Evolutionary conservation across 2,329 filamentous ascomycete species (phyloP).

Genomic region (Epichloe aotearoae): DNA sequence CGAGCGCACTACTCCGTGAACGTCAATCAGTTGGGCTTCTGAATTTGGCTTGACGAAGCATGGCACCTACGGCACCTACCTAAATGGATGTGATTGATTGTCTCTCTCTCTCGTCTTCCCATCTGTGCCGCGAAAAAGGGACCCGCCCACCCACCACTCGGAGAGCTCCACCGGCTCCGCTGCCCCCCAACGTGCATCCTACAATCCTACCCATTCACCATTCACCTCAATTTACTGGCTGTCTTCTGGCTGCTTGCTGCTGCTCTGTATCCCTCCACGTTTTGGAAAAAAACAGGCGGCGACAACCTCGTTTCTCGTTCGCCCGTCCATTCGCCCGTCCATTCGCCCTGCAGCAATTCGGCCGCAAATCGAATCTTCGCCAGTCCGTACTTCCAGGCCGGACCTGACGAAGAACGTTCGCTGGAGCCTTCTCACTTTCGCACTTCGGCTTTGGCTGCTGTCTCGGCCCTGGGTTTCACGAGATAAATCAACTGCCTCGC

Average conservation of each 20-base stretch:
- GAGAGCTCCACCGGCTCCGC: slow-evolving; percentile 6
- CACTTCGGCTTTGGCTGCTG: not conserved
- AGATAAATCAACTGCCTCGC: not conserved
- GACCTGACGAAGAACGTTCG: not conserved
- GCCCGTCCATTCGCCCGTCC: not conserved
- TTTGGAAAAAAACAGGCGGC: slow-evolving; percentile 4
- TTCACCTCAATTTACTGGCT: slow-evolving; percentile 4
- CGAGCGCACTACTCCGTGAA: too few relatives aligned
- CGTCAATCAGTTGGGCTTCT: too few relatives aligned
- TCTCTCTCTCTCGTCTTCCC: not conserved
- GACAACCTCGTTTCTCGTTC: slow-evolving; percentile 3
- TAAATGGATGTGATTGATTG: too few relatives aligned
- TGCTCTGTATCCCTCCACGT: not conserved
- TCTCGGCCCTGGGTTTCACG: not conserved
- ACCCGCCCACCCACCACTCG: slow-evolving; percentile 1
- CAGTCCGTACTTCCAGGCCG: not conserved
- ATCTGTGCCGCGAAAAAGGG: not conserved
- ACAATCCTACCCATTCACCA: slow-evolving; percentile 1
- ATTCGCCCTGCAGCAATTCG: not conserved
- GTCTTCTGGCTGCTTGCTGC: not conserved
- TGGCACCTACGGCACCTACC: too few relatives aligned
- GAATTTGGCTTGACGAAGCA: too few relatives aligned
- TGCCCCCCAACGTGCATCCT: not conserved
- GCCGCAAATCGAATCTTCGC: not conserved
- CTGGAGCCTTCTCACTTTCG: not conserved